These are phyloP conservation scores for Wallemia hederae DNA, from an alignment of 1,284 basidiomycete genomes.

Conservation along the genomic window DNA sequence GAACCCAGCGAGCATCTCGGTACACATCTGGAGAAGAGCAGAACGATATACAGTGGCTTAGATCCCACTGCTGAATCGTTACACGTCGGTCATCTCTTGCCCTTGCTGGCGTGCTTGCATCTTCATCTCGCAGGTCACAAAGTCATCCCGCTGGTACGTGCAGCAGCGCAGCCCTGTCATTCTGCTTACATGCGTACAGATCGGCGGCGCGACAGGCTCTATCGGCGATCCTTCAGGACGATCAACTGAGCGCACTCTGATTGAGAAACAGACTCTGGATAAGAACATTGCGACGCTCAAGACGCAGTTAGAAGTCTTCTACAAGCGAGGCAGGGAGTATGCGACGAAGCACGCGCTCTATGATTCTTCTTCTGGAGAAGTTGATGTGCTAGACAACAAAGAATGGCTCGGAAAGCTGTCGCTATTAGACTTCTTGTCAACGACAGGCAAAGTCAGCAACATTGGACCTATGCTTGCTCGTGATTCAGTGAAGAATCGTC, in stretches of 20 bases:
- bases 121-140: conserved; percentile 57
- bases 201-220: conserved; percentile 84
- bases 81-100: conserved; percentile 79
- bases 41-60: conserved; percentile 55
- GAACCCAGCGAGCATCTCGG: conserved; percentile 4
- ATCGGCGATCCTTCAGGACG: conserved; percentile 90
- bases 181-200: conserved; percentile 22
- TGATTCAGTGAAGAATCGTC: conserved; percentile 20
- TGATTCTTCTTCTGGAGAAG: conserved; percentile 1
- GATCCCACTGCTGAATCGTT: conserved; percentile 72
- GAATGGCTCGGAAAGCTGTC: conserved; percentile 46
- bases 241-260: conserved; percentile 44
- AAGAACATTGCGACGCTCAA: conserved; percentile 39
- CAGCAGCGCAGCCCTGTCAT: conserved; percentile 6
- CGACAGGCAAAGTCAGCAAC: conserved; percentile 47
- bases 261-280: conserved; percentile 29
- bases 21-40: conserved; percentile 12
- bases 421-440: conserved; percentile 58
- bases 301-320: conserved; percentile 37
- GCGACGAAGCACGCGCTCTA: conserved; percentile 20
- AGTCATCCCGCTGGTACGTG: conserved; percentile 43
- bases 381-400: conserved; percentile 46
- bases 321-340: conserved; percentile 32
- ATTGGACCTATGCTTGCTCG: conserved; percentile 70
- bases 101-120: conserved; percentile 57